These are phyloP conservation scores for Thalassiosira profunda DNA, from an alignment of 108 stramenopile species.

Conservation along the genomic window DNA sequence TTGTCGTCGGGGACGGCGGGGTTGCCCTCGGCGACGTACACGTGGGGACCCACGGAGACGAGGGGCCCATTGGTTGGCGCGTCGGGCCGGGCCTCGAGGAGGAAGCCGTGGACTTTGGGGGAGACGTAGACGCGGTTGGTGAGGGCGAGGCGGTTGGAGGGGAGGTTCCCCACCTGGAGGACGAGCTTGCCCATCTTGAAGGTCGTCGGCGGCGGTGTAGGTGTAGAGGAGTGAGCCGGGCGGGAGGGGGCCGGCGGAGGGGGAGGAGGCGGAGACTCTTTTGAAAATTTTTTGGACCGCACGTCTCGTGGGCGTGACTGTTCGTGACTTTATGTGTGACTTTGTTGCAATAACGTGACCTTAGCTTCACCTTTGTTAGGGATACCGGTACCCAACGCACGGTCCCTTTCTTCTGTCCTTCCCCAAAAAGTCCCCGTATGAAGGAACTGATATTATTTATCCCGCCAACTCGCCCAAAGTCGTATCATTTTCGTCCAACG, in stretches of 20 bases:
- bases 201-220: background rate
- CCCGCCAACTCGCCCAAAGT: no score
- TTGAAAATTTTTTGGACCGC: no score
- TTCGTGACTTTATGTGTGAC: no score
- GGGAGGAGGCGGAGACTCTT: no score
- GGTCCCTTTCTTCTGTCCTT: no score
- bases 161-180: constrained; percentile 82
- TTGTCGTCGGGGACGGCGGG: constrained; percentile 62
- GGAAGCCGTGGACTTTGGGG: constrained; percentile 40
- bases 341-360: no score
- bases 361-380: no score
- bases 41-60: constrained; percentile 68
- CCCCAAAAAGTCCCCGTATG: no score
- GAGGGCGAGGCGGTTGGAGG: constrained; percentile 85
- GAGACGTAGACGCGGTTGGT: constrained; percentile 89
- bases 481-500: no score
- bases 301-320: no score
- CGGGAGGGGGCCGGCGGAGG: background rate
- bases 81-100: constrained; percentile 54
- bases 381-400: no score
- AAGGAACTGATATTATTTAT: no score
- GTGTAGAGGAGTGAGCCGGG: background rate
- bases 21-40: constrained; percentile 77
- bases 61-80: constrained; percentile 43
- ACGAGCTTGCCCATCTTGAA: constrained; percentile 25